Conservation (phyloP, 371 early-diverging fungal species). For the Mortierella sp. region DNA sequence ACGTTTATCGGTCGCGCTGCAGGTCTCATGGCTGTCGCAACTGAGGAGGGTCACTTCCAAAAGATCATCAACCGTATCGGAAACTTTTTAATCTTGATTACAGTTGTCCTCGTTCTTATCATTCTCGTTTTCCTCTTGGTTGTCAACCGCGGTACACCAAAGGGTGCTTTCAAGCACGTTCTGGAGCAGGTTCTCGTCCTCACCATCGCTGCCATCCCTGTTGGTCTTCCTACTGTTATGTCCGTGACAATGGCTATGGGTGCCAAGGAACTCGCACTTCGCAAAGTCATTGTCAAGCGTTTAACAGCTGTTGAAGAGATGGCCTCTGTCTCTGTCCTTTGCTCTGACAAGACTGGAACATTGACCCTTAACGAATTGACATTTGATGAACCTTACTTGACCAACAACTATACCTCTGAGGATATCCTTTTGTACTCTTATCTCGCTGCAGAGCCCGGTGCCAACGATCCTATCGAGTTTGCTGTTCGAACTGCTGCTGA, state of each 20-base stretch:
- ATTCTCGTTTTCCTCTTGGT: constrained; percentile 82
- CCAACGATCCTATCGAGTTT: constrained; percentile 92
- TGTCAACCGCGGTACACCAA: constrained; percentile 36
- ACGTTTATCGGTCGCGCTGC: constrained; percentile 94
- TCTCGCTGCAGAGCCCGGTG: constrained; percentile 92
- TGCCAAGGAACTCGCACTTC: constrained; percentile 90
- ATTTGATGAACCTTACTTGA: constrained; percentile 89
- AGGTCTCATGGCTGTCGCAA: constrained; percentile 84
- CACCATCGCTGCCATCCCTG: constrained; percentile 97
- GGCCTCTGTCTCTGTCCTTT: constrained; percentile 93
- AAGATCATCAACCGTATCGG: constrained; percentile 93
- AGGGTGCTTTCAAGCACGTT: constrained; percentile 67
- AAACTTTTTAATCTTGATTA: constrained; percentile 89
- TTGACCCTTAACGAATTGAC: constrained; percentile 93
- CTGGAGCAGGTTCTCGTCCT: constrained; percentile 89
- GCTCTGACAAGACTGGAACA: constrained; percentile 98
- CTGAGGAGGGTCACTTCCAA: constrained; percentile 89
- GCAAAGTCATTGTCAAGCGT: constrained; percentile 95
- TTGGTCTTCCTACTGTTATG: constrained; percentile 95
- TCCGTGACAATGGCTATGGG: constrained; percentile 97
- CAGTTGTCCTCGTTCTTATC: constrained; percentile 84
- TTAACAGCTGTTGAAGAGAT: constrained; percentile 95
- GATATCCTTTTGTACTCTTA: constrained; percentile 87
- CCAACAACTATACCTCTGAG: constrained; percentile 76
- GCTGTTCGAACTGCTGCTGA: constrained; percentile 88